Evolutionary conservation across 495 filamentous ascomycete species (phyloP), one percentile per base, ranked within the genome.

Genomic region (Xylaria castorea): DNA sequence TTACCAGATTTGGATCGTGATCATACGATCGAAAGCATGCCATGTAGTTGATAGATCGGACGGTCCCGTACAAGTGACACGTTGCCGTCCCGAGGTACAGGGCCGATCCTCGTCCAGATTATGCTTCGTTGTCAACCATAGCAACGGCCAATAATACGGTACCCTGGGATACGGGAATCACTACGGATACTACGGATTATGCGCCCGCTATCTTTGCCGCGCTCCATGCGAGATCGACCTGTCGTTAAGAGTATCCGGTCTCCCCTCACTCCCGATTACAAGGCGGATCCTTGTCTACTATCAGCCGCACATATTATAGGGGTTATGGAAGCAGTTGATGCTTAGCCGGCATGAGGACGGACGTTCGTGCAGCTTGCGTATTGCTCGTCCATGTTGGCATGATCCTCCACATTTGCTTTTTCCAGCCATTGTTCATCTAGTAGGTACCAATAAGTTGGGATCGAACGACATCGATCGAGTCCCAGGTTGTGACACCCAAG

Each of bases 381-480:
- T 60, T 36, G 27, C 32, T 57, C 53, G 36, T 64, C 40, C 60
- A 65, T 32, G 48, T 36, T 71, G 25, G 69, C 32, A 34, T 9
- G 8, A 38, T 63, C 42, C 63, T 60, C 16, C 32, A 34, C 27
- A 36, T 58, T 51, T 64, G 18, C 27, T 58, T 42, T 63, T 58
- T 65, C 22, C 50, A 58, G 61, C 34, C 51, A 50, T 50, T 51
- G 40, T 66, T 46, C 20, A 71, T 36, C 66, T 72, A 46, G 34
- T 32, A 34, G 36, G 51, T 67, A 66, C 63, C 36, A 66, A 67
- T 53, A 66, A 66, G 44, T 62, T 48, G 63, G 53, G 63, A 72
- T 72, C 70, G 70, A 72, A 72, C 63, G 70, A 72, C 44, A 72
- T 72, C 62, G 70, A 72, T 72, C 70, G 63, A 72, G 63, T 48